Evolutionary conservation across 2,329 filamentous ascomycete genomes (phyloP).

Genomic region (Diplodia mutila): DNA sequence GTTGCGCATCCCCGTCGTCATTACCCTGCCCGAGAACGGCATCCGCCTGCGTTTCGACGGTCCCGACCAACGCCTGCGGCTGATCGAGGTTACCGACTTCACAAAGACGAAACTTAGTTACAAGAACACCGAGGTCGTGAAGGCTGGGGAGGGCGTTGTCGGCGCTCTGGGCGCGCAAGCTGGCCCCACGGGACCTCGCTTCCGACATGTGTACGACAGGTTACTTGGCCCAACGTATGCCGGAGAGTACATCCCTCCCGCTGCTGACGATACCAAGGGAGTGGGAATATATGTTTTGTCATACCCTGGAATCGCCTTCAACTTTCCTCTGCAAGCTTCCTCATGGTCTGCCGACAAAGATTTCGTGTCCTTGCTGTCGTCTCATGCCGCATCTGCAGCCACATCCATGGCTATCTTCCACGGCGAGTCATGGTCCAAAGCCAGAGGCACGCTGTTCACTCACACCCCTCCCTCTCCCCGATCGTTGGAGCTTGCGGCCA

Average conservation of each 20-base stretch:
- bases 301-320: constrained; percentile 92
- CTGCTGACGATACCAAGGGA: constrained; percentile 51
- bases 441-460: constrained; percentile 75
- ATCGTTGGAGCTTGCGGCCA: constrained; percentile 67
- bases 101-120: constrained; percentile 82
- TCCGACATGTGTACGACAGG: constrained; percentile 88
- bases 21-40: constrained; percentile 82
- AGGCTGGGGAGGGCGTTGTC: constrained; percentile 49
- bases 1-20: constrained; percentile 72
- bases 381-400: constrained; percentile 74
- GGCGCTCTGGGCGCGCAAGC: constrained; percentile 33
- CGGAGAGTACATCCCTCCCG: constrained; percentile 82
- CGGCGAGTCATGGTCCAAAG: constrained; percentile 88
- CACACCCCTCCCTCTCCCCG: constrained; percentile 74
- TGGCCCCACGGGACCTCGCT: constrained; percentile 67
- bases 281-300: constrained; percentile 85
- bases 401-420: constrained; percentile 89
- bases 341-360: constrained; percentile 77
- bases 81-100: constrained; percentile 92
- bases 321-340: constrained; percentile 75
- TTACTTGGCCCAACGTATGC: constrained; percentile 93
- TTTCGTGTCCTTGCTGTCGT: constrained; percentile 83
- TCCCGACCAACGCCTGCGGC: constrained; percentile 83
- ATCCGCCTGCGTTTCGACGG: constrained; percentile 91
- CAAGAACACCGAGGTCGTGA: constrained; percentile 78